Percentiles rank a stretch among this genome's conserved stretches.
Conservation (phyloP, 2,329 filamentous ascomycete species). For the Alternaria alternata region DNA sequence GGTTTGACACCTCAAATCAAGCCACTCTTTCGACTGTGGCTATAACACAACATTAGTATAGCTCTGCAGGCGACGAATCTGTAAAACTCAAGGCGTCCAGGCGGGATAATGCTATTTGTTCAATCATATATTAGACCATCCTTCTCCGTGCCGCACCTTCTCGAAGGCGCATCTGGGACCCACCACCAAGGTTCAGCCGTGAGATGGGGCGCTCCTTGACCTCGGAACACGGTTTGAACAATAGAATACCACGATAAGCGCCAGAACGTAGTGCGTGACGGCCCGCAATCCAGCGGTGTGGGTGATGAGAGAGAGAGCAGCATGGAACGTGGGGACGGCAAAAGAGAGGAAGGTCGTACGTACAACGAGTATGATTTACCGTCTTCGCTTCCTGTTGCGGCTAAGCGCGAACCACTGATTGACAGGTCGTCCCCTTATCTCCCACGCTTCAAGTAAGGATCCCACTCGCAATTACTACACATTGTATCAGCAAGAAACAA, state of each 20-base stretch:
- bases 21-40: not conserved
- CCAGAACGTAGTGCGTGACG: slow-evolving; percentile 5
- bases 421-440: slow-evolving; percentile 13
- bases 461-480: slow-evolving; percentile 8
- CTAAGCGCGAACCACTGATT: slow-evolving; percentile 17
- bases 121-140: not conserved
- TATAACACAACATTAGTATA: slow-evolving; percentile 2
- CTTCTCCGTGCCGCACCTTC: slow-evolving; percentile 8
- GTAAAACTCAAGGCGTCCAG: not conserved
- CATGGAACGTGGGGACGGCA: not conserved
- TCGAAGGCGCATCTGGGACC: slow-evolving; percentile 12
- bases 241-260: not conserved
- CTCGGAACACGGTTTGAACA: slow-evolving; percentile 1
- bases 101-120: slow-evolving; percentile 1
- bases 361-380: slow-evolving; percentile 4
- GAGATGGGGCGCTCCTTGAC: slow-evolving; percentile 10
- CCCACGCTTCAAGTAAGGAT: slow-evolving; percentile 4
- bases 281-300: slow-evolving; percentile 6
- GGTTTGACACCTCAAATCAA: not conserved
- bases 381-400: not conserved
- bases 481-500: slow-evolving; percentile 7
- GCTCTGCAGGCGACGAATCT: not conserved
- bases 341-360: slow-evolving; percentile 4
- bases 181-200: slow-evolving; percentile 12
- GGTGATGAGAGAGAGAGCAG: not conserved